Conservation (phyloP, 75 land plant genomes). For the Pseudotsuga menziesii region DNA sequence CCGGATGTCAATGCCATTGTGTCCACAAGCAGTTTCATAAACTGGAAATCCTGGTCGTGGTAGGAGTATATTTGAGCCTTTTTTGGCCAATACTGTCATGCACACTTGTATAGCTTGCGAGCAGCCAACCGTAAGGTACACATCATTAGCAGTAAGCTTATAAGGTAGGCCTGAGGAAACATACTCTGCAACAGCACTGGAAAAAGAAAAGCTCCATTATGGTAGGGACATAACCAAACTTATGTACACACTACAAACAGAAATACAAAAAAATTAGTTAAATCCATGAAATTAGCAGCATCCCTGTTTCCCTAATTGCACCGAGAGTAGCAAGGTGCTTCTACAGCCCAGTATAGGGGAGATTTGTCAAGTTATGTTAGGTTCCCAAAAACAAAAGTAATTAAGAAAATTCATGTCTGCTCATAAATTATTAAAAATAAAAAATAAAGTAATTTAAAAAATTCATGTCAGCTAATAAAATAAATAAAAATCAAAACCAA, state of each 20-base stretch:
- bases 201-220: neutral
- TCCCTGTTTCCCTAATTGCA: neutral
- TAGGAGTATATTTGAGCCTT: constrained; percentile 33
- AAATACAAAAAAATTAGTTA: neutral
- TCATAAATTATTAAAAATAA: too few species aligned
- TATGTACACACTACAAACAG: neutral
- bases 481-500: too few species aligned
- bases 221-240: neutral
- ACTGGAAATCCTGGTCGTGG: constrained; percentile 53
- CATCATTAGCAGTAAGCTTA: constrained; percentile 24
- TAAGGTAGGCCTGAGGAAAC: constrained; percentile 25
- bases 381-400: too few species aligned
- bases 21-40: constrained; percentile 30
- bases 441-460: too few species aligned
- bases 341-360: too few species aligned
- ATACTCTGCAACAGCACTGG: constrained; percentile 44
- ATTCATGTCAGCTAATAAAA: too few species aligned
- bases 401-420: too few species aligned
- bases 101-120: constrained; percentile 41
- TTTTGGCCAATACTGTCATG: constrained; percentile 25
- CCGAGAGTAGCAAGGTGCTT: too few species aligned
- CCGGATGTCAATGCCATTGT: constrained; percentile 25
- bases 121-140: constrained; percentile 39
- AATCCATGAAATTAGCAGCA: neutral
- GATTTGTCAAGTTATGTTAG: too few species aligned